Conservation (phyloP, 2,329 filamentous ascomycete genomes). For the Penicillium sp. region DNA sequence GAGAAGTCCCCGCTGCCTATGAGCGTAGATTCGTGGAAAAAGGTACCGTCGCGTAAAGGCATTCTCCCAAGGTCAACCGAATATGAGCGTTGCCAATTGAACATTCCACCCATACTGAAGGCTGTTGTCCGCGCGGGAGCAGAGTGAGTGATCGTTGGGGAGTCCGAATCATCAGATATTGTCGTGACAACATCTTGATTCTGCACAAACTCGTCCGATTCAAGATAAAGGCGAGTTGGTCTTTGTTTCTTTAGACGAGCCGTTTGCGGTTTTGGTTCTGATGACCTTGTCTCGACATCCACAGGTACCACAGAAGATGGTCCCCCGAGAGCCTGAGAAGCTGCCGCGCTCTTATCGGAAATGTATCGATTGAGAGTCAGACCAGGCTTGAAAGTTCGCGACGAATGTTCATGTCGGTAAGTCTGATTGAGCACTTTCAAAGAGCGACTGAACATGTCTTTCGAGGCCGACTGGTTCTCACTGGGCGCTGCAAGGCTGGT, state of each 20-base stretch:
- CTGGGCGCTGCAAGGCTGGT: conserved; percentile 30
- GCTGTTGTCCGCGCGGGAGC: conserved; percentile 21
- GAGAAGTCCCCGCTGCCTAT: conserved; percentile 59
- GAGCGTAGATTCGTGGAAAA: conserved; percentile 59
- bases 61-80: conserved; percentile 56
- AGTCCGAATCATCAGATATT: conserved; percentile 24
- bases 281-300: neutral
- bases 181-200: conserved; percentile 46
- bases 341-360: conserved; percentile 16
- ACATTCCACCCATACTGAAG: conserved; percentile 45
- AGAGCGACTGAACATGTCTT: conserved; percentile 34
- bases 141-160: neutral
- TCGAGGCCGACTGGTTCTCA: conserved; percentile 16
- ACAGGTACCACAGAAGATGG: neutral
- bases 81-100: conserved; percentile 53
- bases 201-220: conserved; percentile 37
- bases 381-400: conserved; percentile 24
- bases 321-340: neutral
- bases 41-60: conserved; percentile 54
- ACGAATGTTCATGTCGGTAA: conserved; percentile 26
- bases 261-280: conserved; percentile 5
- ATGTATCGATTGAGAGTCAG: conserved; percentile 43
- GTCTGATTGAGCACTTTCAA: conserved; percentile 37
- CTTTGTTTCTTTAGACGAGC: conserved; percentile 38
- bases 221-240: conserved; percentile 51